Conservation (phyloP, 2,329 filamentous ascomycete genomes). For the Ascochyta rabiei region DNA sequence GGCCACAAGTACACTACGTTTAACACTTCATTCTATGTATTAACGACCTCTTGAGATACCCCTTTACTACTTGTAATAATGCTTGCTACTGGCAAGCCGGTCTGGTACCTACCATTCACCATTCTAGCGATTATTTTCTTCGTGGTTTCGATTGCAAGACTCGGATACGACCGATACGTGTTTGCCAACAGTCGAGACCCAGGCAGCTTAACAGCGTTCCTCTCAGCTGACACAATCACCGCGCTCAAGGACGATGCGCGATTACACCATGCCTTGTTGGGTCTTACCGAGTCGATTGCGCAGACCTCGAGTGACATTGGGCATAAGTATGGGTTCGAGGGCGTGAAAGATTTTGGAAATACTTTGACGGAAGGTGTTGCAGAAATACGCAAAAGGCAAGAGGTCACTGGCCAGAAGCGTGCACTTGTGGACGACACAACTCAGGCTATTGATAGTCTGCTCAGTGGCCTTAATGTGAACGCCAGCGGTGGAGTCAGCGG, state of each 20-base stretch:
- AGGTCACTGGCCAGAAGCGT: slow-evolving; percentile 10
- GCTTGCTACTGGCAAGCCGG: slow-evolving; percentile 29
- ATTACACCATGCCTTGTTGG: slow-evolving; percentile 29
- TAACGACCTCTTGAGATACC: slow-evolving; percentile 19
- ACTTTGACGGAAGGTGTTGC: slow-evolving; percentile 25
- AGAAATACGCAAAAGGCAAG: slow-evolving; percentile 12
- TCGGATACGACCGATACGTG: slow-evolving; percentile 24
- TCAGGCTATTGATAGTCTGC: slow-evolving; percentile 6
- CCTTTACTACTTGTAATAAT: slow-evolving; percentile 28
- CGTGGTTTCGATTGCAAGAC: slow-evolving; percentile 20
- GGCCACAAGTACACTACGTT: slow-evolving; percentile 3
- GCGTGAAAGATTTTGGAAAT: slow-evolving; percentile 24
- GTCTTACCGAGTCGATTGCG: slow-evolving; percentile 30
- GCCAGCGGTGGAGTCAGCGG: slow-evolving; percentile 20
- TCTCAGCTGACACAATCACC: slow-evolving; percentile 31
- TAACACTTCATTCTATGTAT: slow-evolving; percentile 9
- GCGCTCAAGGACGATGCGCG: slow-evolving; percentile 32
- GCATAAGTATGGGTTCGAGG: slow-evolving; percentile 15
- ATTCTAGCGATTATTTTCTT: slow-evolving; percentile 21
- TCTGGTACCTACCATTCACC: slow-evolving; percentile 34
- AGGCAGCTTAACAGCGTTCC: slow-evolving; percentile 15
- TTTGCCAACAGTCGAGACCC: neutral
- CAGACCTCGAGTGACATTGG: slow-evolving; percentile 29
- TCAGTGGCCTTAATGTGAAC: slow-evolving; percentile 12
- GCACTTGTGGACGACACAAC: slow-evolving; percentile 19